A percentile compares a stretch with the other conserved stretches of the same genome.
Evolutionary conservation across 2,329 filamentous ascomycete species (phyloP).

Genomic region (Colletotrichum kahawae): DNA sequence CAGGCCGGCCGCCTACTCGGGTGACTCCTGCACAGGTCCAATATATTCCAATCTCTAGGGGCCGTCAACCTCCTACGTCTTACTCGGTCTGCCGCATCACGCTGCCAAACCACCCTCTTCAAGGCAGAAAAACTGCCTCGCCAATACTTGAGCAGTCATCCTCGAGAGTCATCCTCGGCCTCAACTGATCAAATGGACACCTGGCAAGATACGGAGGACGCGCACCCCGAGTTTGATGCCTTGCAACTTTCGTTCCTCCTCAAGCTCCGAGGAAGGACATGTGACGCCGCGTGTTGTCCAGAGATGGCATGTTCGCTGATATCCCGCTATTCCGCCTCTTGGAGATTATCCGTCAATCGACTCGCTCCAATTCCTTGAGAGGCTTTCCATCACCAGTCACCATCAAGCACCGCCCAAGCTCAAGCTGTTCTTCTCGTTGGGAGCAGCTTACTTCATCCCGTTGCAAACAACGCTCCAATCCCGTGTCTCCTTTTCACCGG

Average conservation of each 20-base stretch:
- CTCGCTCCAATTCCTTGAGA: neutral
- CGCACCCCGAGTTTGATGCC: neutral
- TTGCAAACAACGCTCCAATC: neutral
- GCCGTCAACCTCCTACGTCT: neutral
- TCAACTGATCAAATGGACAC: neutral
- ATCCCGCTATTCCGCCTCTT: neutral
- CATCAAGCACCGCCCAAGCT: neutral
- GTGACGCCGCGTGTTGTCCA: neutral
- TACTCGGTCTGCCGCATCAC: neutral
- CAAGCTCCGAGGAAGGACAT: neutral
- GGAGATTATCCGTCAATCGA: constrained; percentile 19
- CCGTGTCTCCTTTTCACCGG: neutral
- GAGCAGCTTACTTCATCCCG: neutral
- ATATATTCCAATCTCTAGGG: neutral
- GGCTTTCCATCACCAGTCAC: neutral
- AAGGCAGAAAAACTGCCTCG: neutral
- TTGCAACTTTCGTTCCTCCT: neutral
- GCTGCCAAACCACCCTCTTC: neutral
- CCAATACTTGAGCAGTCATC: neutral
- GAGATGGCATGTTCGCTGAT: neutral
- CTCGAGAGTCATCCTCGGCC: neutral
- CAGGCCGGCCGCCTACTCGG: neutral
- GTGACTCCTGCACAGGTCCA: neutral
- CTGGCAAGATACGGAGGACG: neutral
- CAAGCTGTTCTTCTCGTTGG: neutral